Evolutionary conservation across 768 basidiomycete species (phyloP).

Genomic region (Russula emetica): DNA sequence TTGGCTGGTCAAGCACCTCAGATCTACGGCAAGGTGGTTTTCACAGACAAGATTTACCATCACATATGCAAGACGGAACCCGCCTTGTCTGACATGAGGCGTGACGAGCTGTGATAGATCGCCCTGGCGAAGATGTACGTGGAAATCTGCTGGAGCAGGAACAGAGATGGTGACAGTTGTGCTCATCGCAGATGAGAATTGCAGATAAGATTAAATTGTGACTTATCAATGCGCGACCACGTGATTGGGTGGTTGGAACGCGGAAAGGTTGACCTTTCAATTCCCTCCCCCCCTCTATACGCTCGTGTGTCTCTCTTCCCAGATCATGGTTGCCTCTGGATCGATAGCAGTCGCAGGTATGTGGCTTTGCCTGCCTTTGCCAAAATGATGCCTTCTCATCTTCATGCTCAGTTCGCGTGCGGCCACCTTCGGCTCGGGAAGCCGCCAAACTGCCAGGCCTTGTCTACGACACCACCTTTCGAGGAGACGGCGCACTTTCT

Average conservation of each 20-base stretch:
- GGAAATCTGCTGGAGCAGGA: conserved; percentile 81
- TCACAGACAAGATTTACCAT: conserved; percentile 57
- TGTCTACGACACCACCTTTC: conserved; percentile 62
- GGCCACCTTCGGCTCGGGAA: conserved; percentile 83
- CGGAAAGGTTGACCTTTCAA: conserved; percentile 1
- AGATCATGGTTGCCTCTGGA: conserved; percentile 59
- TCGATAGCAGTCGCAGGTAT: conserved; percentile 83
- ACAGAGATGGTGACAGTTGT: conserved; percentile 44
- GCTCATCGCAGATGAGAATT: conserved; percentile 31
- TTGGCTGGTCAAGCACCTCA: conserved; percentile 55
- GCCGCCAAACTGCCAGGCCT: conserved; percentile 78
- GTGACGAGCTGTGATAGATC: conserved; percentile 75
- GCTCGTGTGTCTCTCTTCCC: conserved; percentile 3
- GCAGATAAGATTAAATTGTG: conserved; percentile 12
- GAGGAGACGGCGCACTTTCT: conserved; percentile 83
- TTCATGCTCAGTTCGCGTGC: conserved; percentile 70
- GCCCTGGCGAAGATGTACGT: conserved; percentile 94
- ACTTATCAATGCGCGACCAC: conserved; percentile 24
- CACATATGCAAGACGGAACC: conserved; percentile 89
- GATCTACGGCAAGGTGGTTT: background rate
- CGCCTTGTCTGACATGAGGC: conserved; percentile 86
- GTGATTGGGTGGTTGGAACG: conserved; percentile 27
- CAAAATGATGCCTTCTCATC: background rate
- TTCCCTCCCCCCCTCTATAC: background rate
- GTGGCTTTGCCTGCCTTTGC: conserved; percentile 26